These are phyloP conservation scores for Karstenula rhodostoma DNA, from an alignment of 2,329 filamentous ascomycete species.

Conservation along the genomic window DNA sequence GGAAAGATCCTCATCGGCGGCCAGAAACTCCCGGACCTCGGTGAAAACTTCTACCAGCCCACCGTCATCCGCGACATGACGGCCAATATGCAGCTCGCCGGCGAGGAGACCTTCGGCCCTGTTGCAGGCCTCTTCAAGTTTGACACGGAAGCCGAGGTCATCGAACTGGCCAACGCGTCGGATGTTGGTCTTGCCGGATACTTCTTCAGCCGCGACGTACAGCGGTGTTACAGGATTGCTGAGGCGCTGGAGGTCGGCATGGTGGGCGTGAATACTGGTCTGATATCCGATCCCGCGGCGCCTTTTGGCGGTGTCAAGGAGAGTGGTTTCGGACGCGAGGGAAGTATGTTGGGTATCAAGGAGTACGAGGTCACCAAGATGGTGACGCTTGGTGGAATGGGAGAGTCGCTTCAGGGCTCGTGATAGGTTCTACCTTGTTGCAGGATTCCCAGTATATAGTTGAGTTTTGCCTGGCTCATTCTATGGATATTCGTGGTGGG, in stretches of 20 bases:
- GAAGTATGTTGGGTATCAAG: conserved; percentile 59
- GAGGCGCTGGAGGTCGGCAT: conserved; percentile 82
- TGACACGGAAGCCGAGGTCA: conserved; percentile 86
- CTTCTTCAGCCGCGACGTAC: conserved; percentile 77
- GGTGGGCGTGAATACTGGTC: conserved; percentile 70
- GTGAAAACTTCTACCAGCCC: conserved; percentile 86
- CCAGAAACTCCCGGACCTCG: conserved; percentile 74
- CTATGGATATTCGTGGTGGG: no score
- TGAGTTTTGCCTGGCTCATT: not conserved
- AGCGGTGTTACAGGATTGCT: conserved; percentile 66
- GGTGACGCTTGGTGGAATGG: conserved; percentile 67
- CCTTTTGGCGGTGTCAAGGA: conserved; percentile 60
- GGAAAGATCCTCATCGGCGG: conserved; percentile 59
- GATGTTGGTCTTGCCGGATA: conserved; percentile 93
- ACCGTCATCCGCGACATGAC: conserved; percentile 91
- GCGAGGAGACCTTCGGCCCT: conserved; percentile 95
- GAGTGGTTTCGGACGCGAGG: conserved; percentile 61
- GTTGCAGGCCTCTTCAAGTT: conserved; percentile 91
- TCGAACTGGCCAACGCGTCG: conserved; percentile 79
- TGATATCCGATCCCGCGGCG: conserved; percentile 58
- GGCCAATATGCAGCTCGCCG: conserved; percentile 80
- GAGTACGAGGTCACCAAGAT: conserved; percentile 59
- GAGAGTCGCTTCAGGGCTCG: conserved; percentile 61
- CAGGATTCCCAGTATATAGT: not conserved
- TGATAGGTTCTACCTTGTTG: not conserved